Conservation (phyloP, 768 basidiomycete species). For the Macrocybe gigantea region DNA sequence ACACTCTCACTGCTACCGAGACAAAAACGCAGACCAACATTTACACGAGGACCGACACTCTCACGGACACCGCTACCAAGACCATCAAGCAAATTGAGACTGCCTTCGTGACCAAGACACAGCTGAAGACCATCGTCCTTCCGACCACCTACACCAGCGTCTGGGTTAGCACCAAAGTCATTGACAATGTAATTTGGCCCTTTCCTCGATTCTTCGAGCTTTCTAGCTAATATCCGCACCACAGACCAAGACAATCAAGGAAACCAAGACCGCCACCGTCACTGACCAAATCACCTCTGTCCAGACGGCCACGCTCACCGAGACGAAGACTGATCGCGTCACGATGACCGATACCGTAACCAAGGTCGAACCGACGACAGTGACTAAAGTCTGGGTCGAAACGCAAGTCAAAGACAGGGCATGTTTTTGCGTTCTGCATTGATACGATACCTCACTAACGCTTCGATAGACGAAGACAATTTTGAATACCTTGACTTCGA, state of each 20-base stretch:
- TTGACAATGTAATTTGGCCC: conserved; percentile 44
- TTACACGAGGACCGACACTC: conserved; percentile 44
- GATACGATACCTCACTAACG: background rate
- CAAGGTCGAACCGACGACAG: conserved; percentile 52
- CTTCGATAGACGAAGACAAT: conserved; percentile 49
- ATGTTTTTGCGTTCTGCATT: conserved; percentile 14
- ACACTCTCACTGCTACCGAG: conserved; percentile 60
- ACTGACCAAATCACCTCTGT: conserved; percentile 49
- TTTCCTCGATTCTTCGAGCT: conserved; percentile 1
- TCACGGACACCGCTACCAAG: conserved; percentile 41
- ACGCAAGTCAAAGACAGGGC: conserved; percentile 56
- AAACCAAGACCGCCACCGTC: conserved; percentile 43
- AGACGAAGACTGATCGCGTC: conserved; percentile 45
- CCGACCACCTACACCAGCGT: conserved; percentile 54
- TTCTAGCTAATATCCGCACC: background rate
- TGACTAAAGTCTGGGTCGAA: conserved; percentile 45
- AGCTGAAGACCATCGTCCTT: conserved; percentile 43
- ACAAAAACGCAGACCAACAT: conserved; percentile 50
- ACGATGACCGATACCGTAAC: conserved; percentile 52
- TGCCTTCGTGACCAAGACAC: conserved; percentile 49
- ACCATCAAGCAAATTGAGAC: conserved; percentile 50
- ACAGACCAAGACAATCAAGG: conserved; percentile 51
- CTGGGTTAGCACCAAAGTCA: conserved; percentile 49
- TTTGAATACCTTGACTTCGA: conserved; percentile 49
- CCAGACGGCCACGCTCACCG: conserved; percentile 51